Base-by-base conservation (phyloP, 495 filamentous ascomycete genomes). In the Aspergillus kassunensis region DNA sequence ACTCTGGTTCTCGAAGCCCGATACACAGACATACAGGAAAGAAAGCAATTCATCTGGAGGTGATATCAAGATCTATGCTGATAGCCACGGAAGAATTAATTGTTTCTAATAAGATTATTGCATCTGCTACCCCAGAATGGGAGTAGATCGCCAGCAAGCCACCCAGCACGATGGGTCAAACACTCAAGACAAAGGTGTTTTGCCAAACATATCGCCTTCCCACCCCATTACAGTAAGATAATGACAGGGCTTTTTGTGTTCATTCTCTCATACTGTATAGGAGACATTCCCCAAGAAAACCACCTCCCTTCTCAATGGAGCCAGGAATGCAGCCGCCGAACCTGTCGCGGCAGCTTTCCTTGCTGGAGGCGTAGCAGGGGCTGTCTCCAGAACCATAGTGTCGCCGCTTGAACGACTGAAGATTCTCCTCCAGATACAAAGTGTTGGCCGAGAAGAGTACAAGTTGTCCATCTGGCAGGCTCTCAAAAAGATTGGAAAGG, bases 401-500 rank as follows among this genome's bases (percentile, higher is more conserved):
- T 96, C 91, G 27, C 93, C 93, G 12, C 80, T 98, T 30, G 93
- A 98, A 68, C 83, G 93, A 40, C 75, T 98, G 39, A 98, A 98
- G 68, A 98, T 98, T 55, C 75, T 98, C n/a, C 87, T 96, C 59
- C 93, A 98, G 65, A 81, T 98, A 20, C 93, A 98, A 75, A 93
- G 87, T 57, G 86, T 79, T 41, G 91, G 90, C n/a, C 81, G 88
- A 57, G 84, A 86, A 48, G 92, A 95, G 61, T 98, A 98, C 70
- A 91, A 90, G 64, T 69, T 95, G 57, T 91, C 90, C 20, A 89
- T 97, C 45, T 85, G 84, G 61, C 87, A 95, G 67, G 95, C 88
- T 15, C 78, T 98, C 49, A 77, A 67, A 46, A 97, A 97, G 72
- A 98, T 98, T 85, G 93, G 91, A 80, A 84, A 76, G 59, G 93